Base-by-base conservation (phyloP, 2,329 filamentous ascomycete species). In the Aureobasidium uvarum region DNA sequence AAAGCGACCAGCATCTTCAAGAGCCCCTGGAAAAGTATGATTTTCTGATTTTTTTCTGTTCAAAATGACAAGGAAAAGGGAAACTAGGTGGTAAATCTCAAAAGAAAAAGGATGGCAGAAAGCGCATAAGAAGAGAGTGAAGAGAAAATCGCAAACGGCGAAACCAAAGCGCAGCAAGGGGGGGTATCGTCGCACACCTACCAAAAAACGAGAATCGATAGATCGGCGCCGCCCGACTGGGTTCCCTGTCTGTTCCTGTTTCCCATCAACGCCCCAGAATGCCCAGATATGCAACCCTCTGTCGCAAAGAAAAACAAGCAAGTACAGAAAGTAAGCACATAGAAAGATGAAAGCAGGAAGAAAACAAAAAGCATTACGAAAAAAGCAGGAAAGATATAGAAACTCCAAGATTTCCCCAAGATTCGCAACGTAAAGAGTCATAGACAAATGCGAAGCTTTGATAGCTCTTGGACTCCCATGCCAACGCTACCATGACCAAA, bases 161-260 rank as follows among this genome's bases (percentile, higher is more conserved):
- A 51, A 43, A 52, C 14, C 45, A 62, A 46, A 59, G 55, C 46
- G 41, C 55, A 59, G 41, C 55, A 46, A 59, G 52, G 54, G 52
- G 54, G 55, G 59, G 59, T 62, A 62, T 62, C 62, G 39, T 64
- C 62, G 51, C 51, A 55, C 62, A 59, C 55, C 50, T 64, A 55
- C 62, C 51, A 48, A 43, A 55, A 55, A 46, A 46, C 43, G 25
- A 36, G 28, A 51, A 55, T 48, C 38, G 62, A 56, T 55, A 64
- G 62, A 64, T 62, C 25, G 33, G 58, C 58, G 45, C 58, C 58
- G 50, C 58, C 58, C 20, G 45, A 50, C 58, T 39, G 33, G 28
- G 20, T 25, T 46, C 54, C 54, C n/a, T 46, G 41, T 31, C 10
- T 31, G 41, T 20, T 38, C 31, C 45, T 36, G 39, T 59, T 50